Percentiles rank a stretch among this genome's conserved stretches.
Conservation (phyloP, 257 asterid genomes). For the Coffea canephora region DNA sequence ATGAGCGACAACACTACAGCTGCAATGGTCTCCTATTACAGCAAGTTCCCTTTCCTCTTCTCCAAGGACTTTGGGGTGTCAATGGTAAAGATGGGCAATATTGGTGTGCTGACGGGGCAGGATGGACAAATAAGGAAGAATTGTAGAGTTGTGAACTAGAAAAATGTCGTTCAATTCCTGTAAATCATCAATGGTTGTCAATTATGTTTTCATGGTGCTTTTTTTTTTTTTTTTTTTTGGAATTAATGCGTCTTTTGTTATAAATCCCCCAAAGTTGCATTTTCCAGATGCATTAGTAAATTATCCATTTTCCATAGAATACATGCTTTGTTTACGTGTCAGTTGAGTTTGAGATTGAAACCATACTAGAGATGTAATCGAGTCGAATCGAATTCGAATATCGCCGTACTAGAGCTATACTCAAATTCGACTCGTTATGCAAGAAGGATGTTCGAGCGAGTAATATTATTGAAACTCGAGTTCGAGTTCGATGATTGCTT, state of each 20-base stretch:
- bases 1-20: constrained; percentile 54
- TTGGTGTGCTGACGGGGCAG: constrained; percentile 54
- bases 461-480: too few relatives aligned
- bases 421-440: too few relatives aligned
- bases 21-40: constrained; percentile 40
- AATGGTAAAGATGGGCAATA: constrained; percentile 59
- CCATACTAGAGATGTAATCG: too few relatives aligned
- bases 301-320: too few relatives aligned
- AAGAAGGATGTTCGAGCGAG: too few relatives aligned
- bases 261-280: not conserved
- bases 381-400: too few relatives aligned
- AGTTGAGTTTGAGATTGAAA: too few relatives aligned
- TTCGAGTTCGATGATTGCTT: too few relatives aligned
- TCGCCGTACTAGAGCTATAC: too few relatives aligned
- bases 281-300: not conserved
- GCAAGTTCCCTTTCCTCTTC: constrained; percentile 50
- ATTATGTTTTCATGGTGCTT: not conserved
- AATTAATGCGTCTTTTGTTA: not conserved
- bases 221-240: too few relatives aligned
- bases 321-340: too few relatives aligned
- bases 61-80: constrained; percentile 52
- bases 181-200: not conserved
- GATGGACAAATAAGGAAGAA: constrained; percentile 62
- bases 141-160: constrained; percentile 55
- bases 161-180: not conserved